Evolutionary conservation across 768 basidiomycete genomes (phyloP), one percentile per base, ranked within the genome.

Genomic region (Saitozyma sp.): DNA sequence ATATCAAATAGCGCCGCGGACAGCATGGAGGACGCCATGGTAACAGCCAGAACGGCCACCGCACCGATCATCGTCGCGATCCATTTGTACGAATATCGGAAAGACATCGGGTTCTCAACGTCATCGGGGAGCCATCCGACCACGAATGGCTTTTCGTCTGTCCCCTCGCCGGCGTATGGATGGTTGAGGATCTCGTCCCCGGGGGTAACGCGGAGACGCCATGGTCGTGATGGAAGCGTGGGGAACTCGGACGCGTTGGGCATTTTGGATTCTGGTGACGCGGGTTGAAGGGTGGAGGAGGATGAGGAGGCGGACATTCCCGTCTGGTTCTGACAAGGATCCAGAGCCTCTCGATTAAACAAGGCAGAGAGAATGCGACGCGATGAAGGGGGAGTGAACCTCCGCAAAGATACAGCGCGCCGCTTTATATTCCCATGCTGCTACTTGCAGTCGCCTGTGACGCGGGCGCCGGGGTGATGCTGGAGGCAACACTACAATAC

Each of bases 101-200:
- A 73, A 9, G 69, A 69, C 61, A 67, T 62, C 8, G 73, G 73
- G 53, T 76, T 70, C 39, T 71, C 70, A 9, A 55, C 39, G 64
- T 74, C 74, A 0, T 58, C 69, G 9, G 56, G 61, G 5, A 73
- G 50, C 71, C 68, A 77, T 13, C 63, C 70, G 6, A 78, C 67
- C n/a, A 78, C 38, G 50, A 65, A 77, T 2, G 75, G 77, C 13
- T 71, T 66, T 38, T 66, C 66, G 9, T 59, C 53, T 2, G 75
- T 75, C 2, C 75, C 77, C 0, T 59, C 54, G 1, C 77, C 77
- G 6, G 45, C 42, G 61, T 77, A 77, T 6, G 37, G 38, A 38
- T 73, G 62, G 11, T 40, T 37, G 37, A 67, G 46, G 59, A 75
- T 70, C 11, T 58, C 41, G 3, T 38, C 13, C 57, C 64, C 66